A percentile compares a stretch with the other conserved stretches of the same genome.
phyloP scores from a whole-genome alignment of 2,329 filamentous ascomycete genomes.

The Alternaria tenuissima region DNA sequence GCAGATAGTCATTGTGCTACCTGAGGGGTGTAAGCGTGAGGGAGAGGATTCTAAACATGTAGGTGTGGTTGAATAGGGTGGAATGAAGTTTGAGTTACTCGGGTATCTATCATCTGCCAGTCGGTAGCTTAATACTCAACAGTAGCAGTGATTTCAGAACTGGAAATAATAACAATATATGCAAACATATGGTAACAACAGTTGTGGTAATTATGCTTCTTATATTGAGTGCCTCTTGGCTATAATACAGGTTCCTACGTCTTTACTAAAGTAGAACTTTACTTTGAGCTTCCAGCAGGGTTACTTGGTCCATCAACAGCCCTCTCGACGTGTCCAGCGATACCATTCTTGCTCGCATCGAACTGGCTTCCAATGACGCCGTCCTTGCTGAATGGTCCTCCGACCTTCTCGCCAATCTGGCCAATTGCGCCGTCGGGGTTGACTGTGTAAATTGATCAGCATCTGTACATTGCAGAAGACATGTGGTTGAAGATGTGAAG shows the following conservation, averaged over 20 bases:
- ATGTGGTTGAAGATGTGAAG: not conserved
- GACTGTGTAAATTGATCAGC: slow-evolving; percentile 34
- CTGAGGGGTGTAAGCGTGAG: no score
- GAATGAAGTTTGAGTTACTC: no score
- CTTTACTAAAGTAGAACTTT: not conserved
- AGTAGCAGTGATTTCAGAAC: no score
- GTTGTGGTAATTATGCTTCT: not conserved
- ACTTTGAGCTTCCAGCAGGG: slow-evolving; percentile 41
- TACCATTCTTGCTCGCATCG: slow-evolving; percentile 59
- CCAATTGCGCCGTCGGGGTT: slow-evolving; percentile 61
- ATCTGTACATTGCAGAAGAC: not conserved
- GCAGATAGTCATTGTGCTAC: no score
- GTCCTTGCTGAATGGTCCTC: slow-evolving; percentile 56
- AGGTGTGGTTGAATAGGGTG: no score
- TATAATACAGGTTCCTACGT: slow-evolving; percentile 3
- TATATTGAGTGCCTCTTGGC: slow-evolving; percentile 11
- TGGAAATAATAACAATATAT: no score
- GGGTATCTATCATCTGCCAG: no score
- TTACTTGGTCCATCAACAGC: slow-evolving; percentile 54
- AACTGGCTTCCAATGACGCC: slow-evolving; percentile 65
- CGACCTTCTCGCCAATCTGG: slow-evolving; percentile 60
- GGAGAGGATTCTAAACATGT: no score
- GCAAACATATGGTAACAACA: not conserved
- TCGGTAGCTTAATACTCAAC: rapidly evolving
- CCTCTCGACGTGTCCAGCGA: slow-evolving; percentile 64